Percentiles rank a stretch among this genome's conserved stretches.
Evolutionary conservation across 2,329 filamentous ascomycete species (phyloP).

Genomic region (Zymoseptoria ardabiliae): DNA sequence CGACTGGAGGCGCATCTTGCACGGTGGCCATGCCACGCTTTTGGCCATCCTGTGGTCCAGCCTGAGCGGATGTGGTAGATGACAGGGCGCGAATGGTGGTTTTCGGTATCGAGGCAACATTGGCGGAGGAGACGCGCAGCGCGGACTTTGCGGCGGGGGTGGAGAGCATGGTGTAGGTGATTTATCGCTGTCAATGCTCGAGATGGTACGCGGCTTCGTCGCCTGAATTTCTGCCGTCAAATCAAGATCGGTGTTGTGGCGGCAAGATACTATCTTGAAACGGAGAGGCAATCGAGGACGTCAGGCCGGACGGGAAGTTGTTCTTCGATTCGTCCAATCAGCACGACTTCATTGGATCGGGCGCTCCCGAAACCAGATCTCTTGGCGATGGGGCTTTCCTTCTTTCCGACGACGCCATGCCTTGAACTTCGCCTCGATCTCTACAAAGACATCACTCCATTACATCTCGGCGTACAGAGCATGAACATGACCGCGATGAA

Average conservation of each 20-base stretch:
- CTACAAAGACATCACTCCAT: too few species aligned
- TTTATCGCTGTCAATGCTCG: not conserved
- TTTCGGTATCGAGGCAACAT: constrained; percentile 19
- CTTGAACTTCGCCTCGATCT: too few species aligned
- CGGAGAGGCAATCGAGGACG: constrained; percentile 2
- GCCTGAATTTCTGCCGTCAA: constrained; percentile 11
- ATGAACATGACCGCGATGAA: too few species aligned
- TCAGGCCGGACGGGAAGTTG: not conserved
- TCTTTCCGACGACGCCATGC: not conserved
- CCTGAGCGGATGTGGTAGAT: constrained; percentile 19
- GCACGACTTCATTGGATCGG: not conserved
- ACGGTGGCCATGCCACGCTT: constrained; percentile 61
- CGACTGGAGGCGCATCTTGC: constrained; percentile 48
- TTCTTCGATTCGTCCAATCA: not conserved
- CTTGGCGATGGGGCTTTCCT: not conserved
- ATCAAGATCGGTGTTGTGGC: constrained; percentile 7
- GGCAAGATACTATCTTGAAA: constrained; percentile 4
- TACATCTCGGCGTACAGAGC: too few species aligned
- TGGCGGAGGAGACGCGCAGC: constrained; percentile 21
- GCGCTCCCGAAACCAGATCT: not conserved
- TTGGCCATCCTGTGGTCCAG: constrained; percentile 34
- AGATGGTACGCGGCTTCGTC: constrained; percentile 19
- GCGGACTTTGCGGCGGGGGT: constrained; percentile 25
- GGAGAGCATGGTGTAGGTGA: constrained; percentile 23
- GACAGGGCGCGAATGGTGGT: constrained; percentile 27